Conservation (phyloP, 192 early-diverging fungal species). For the Chytriomyces sp. region DNA sequence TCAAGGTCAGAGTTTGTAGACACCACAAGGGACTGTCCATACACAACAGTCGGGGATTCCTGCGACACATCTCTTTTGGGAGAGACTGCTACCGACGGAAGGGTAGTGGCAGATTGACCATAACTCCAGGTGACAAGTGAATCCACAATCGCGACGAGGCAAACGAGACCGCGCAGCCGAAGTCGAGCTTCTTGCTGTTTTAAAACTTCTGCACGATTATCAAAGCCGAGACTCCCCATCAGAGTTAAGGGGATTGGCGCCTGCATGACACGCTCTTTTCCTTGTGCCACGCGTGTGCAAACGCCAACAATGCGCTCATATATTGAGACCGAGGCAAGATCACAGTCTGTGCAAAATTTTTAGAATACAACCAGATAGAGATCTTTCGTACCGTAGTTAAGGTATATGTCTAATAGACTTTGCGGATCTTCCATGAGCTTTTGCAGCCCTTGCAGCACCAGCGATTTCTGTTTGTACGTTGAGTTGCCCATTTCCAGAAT, state of each 20-base stretch:
- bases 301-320: neutral
- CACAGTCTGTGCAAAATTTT: too few species aligned
- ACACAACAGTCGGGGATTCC: neutral
- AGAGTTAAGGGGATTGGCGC: neutral
- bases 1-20: neutral
- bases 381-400: conserved; percentile 72
- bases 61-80: conserved; percentile 18
- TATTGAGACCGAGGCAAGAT: neutral
- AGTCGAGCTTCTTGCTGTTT: neutral
- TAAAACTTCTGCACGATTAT: neutral
- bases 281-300: neutral
- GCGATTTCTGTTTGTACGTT: conserved; percentile 56
- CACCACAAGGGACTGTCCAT: neutral
- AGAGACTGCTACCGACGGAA: conserved; percentile 31
- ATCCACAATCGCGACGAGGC: conserved; percentile 35
- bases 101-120: conserved; percentile 38
- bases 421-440: conserved; percentile 62
- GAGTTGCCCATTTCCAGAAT: conserved; percentile 66
- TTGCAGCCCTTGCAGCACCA: conserved; percentile 55
- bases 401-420: conserved; percentile 59
- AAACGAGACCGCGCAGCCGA: neutral
- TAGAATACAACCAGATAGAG: too few species aligned
- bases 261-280: neutral
- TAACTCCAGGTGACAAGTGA: conserved; percentile 53
- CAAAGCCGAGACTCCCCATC: neutral